Evolutionary conservation across 768 basidiomycete genomes (phyloP), one percentile per base, ranked within the genome.

Genomic region (Tylopilus sp.): DNA sequence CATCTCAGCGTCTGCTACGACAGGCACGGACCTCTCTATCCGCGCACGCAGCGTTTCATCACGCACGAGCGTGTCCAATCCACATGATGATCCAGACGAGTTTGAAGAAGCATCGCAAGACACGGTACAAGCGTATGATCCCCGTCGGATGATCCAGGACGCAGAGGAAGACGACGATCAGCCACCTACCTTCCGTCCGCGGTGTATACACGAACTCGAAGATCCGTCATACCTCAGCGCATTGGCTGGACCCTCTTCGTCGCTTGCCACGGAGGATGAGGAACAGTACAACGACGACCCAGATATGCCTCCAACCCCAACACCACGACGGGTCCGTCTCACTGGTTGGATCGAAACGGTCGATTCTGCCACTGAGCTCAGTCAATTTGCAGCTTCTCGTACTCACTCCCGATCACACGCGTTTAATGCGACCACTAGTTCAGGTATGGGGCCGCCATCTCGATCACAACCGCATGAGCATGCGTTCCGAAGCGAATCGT

Each of bases 191-290:
- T 66, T 68, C 14, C 68, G 44, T 17, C 72, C 77, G 2, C 71
- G 62, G 3, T 84, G 82, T 63, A 85, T 84, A 48, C 83, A 85
- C 61, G 80, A 85, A 59, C 57, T 84, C 10, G 74, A 73, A 8
- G 69, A 69, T 40, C 67, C 69, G 21, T 69, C 69, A 4, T 69
- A 70, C 21, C 56, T 68, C 8, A 58, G 48, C 17, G 55, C 34
- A 2, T 44, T 58, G 2, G 63, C 49, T 1, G 49, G 36, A n/a
- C 45, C 52, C 11, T 60, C 58, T 2, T 46, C 45, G 31, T 59
- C 37, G 3, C 49, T 48, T 40, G 50, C n/a, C n/a, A n/a, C n/a
- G n/a, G 55, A 52, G 12, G 21, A 34, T 4, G 22, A 30, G 1
- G 54, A 53, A 16, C 56, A 54, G 30, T 57, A 57, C 22, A 33